Base-by-base conservation (phyloP, 768 basidiomycete genomes). In the Phaeolepiota aurea region DNA sequence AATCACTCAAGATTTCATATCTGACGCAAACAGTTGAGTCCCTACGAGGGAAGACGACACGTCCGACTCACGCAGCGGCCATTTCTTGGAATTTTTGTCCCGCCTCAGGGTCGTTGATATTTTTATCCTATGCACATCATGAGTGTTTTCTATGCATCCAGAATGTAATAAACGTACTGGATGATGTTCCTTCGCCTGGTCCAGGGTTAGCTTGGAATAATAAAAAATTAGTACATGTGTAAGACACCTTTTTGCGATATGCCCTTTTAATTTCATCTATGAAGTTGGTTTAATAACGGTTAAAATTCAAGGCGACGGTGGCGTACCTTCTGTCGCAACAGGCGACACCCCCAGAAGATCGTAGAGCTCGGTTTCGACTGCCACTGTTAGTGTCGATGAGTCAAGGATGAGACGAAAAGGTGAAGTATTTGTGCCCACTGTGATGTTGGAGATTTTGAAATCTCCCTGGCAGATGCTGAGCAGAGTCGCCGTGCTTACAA, bases 241-340 rank as follows among this genome's bases (percentile, higher is more conserved):
- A 57, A n/a, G 52, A 50, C 65, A 88, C 90, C 79, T 92, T 93
- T 66, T 77, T 86, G 57, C 85, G 82, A 57, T 97, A 97, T 12
- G 92, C 92, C 55, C 87, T 88, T 64, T 92, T 93, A 52, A 97
- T 89, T 47, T 97, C 89, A 48, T 71, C 87, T 84, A 48, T 25
- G 37, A 13, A 42, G 45, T 40, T 33, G 36, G n/a, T n/a, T 61
- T 43, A 59, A 43, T 20, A 36, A 37, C 15, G 20, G 32, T 38
- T 18, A 16, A 38, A 20, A 34, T 23, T 31, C 20, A 13, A 35
- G 19, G 18, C 21, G 34, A 25, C 28, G 43, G 45, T 21, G 33
- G 43, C 43, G 12, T 56, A 87, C 88, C 82, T 69, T 84, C 82
- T 21, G 69, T 76, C 30, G 89, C 90, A 43, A 66, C 64, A 15